Evolutionary conservation across 1,284 basidiomycete genomes (phyloP).

Genomic region (Trametes polyzona): DNA sequence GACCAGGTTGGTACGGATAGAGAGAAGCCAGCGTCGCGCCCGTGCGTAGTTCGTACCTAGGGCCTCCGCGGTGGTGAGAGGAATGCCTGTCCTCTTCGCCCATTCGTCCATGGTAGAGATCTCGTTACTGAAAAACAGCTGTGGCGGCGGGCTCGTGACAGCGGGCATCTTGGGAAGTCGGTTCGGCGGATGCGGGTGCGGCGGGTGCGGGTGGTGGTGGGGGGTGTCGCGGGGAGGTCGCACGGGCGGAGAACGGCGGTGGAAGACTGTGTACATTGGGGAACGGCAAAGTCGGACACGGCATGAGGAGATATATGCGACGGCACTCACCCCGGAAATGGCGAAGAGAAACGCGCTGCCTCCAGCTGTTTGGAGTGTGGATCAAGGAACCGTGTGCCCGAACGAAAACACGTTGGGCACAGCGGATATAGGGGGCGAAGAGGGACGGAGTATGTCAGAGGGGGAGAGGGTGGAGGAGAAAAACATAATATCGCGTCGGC

Average conservation of each 20-base stretch:
- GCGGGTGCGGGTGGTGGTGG: slow-evolving; percentile 11
- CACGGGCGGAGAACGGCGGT: slow-evolving; percentile 23
- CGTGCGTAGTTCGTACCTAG: slow-evolving; percentile 77
- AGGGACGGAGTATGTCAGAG: slow-evolving; percentile 26
- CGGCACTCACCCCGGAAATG: slow-evolving; percentile 29
- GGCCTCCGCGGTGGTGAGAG: slow-evolving; percentile 78
- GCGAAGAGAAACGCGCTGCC: slow-evolving; percentile 32
- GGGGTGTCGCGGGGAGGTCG: slow-evolving; percentile 22
- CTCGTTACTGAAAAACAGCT: slow-evolving; percentile 77
- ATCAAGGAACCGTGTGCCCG: slow-evolving; percentile 32
- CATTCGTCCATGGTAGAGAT: slow-evolving; percentile 80
- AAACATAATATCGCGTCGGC: slow-evolving; percentile 37
- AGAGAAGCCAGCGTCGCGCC: slow-evolving; percentile 72
- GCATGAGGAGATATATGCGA: slow-evolving; percentile 28
- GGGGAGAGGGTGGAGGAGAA: slow-evolving; percentile 35
- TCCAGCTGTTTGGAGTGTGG: slow-evolving; percentile 37
- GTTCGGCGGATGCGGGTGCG: slow-evolving; percentile 10
- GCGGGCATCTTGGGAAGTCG: slow-evolving; percentile 33
- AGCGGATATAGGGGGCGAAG: slow-evolving; percentile 26
- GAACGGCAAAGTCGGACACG: slow-evolving; percentile 19
- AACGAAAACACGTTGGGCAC: slow-evolving; percentile 31
- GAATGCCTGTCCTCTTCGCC: slow-evolving; percentile 75
- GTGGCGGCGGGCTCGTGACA: slow-evolving; percentile 38
- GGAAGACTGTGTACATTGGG: slow-evolving; percentile 27
- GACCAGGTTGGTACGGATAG: slow-evolving; percentile 63